Percentiles rank a stretch among this genome's conserved stretches.
Conservation (phyloP, 192 early-diverging fungal species). For the Paraglomus occultum region DNA sequence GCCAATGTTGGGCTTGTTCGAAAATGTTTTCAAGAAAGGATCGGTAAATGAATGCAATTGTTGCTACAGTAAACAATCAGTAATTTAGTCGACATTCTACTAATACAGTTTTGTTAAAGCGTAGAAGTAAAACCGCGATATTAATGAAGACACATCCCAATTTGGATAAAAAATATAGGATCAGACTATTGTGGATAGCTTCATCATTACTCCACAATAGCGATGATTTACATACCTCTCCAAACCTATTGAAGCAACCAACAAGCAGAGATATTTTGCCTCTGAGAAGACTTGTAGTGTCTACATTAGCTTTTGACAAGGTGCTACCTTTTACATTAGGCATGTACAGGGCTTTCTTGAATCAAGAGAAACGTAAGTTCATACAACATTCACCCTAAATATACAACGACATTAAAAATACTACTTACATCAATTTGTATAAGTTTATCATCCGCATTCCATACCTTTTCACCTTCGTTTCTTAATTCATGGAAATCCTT, state of each 20-base stretch:
- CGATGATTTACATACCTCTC: background rate
- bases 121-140: no score
- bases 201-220: background rate
- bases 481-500: slow-evolving; percentile 18
- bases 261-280: slow-evolving; percentile 1
- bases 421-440: slow-evolving; percentile 4
- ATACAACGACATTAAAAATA: background rate
- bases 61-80: no score
- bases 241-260: slow-evolving; percentile 13
- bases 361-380: background rate
- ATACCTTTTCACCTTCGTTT: slow-evolving; percentile 15
- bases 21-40: no score
- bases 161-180: background rate
- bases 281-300: slow-evolving; percentile 2
- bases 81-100: no score
- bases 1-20: no score
- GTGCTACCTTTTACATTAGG: slow-evolving; percentile 16
- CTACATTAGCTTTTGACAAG: slow-evolving; percentile 1
- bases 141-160: no score
- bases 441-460: slow-evolving; percentile 4
- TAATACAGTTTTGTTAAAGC: no score
- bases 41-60: no score
- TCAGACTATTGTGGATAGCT: background rate
- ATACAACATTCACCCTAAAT: background rate
- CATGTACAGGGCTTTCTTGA: slow-evolving; percentile 23